Evolutionary conservation across 23 red algal species (phyloP).

Genomic region (Gracilaria gracilis): DNA sequence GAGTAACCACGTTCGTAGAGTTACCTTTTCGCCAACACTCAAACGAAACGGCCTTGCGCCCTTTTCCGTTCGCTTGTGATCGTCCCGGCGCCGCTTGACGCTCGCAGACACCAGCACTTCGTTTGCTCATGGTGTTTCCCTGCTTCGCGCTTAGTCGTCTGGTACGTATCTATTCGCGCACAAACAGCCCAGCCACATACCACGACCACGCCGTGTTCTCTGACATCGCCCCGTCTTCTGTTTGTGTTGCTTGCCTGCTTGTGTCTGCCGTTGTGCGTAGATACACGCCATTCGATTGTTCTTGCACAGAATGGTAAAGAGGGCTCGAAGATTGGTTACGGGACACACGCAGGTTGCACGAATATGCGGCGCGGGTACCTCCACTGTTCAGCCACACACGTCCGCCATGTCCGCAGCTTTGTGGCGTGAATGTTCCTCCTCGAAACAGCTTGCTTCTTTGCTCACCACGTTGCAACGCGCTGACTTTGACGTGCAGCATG

Average conservation of each 20-base stretch:
- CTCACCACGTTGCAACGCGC: background rate
- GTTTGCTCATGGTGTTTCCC: conserved; percentile 15
- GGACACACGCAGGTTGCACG: conserved; percentile 46
- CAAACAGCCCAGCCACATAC: too few species aligned
- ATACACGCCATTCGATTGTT: conserved; percentile 39
- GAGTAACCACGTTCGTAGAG: too few species aligned
- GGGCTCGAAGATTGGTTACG: conserved; percentile 26
- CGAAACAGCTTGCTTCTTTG: conserved; percentile 20
- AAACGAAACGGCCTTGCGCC: too few species aligned
- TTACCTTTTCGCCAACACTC: too few species aligned
- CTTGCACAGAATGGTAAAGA: conserved; percentile 71
- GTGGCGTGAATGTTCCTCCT: conserved; percentile 45
- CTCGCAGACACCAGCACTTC: too few species aligned
- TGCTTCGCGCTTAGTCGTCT: background rate
- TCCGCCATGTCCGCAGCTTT: conserved; percentile 51
- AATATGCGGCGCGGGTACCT: conserved; percentile 19
- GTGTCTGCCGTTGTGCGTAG: background rate
- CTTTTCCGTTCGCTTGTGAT: background rate
- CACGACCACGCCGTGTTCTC: too few species aligned
- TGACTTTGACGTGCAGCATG: conserved; percentile 29
- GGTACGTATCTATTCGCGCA: background rate
- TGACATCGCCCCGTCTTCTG: too few species aligned
- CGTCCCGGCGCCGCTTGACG: too few species aligned
- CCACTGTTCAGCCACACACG: conserved; percentile 5
- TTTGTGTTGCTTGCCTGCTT: too few species aligned